Percentiles rank a stretch among this genome's conserved stretches.
phyloP scores from a whole-genome alignment of 352 stramenopile species.

The Phytophthora brassicae region DNA sequence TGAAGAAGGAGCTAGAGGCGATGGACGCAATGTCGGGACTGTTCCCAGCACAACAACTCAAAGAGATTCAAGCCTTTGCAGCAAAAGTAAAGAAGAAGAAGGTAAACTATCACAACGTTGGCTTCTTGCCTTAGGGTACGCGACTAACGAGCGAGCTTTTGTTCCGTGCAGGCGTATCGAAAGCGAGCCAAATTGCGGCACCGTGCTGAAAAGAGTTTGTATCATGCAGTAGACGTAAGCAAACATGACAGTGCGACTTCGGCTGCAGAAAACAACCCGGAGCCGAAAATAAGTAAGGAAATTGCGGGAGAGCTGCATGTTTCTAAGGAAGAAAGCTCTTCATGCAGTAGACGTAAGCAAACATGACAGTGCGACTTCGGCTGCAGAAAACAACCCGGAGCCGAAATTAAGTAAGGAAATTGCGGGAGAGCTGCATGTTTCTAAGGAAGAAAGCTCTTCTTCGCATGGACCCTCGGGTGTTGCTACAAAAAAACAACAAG shows the following conservation, averaged over 20 bases:
- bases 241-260: not conserved
- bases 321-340: not conserved
- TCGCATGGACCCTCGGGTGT: not conserved
- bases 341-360: no score
- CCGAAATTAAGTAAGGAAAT: not conserved
- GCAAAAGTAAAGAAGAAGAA: slow-evolving; percentile 35
- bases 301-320: not conserved
- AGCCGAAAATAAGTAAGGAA: not conserved
- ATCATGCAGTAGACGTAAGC: slow-evolving; percentile 11
- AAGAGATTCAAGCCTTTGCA: slow-evolving; percentile 26
- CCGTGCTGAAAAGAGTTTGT: slow-evolving; percentile 23
- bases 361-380: not conserved
- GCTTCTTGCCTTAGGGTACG: no score
- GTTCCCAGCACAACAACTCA: slow-evolving; percentile 19
- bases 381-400: not conserved
- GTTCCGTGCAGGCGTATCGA: slow-evolving; percentile 29
- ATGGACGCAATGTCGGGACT: slow-evolving; percentile 25
- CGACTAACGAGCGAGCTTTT: no score
- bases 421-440: not conserved
- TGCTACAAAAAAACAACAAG: not conserved
- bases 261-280: not conserved
- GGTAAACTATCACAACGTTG: slow-evolving; percentile 4
- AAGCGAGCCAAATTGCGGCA: slow-evolving; percentile 27
- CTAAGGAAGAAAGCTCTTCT: not conserved
- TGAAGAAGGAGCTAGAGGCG: slow-evolving; percentile 33